phyloP scores from a whole-genome alignment of 2,329 filamentous ascomycete species.

The Cladosporium sphaerospermum region DNA sequence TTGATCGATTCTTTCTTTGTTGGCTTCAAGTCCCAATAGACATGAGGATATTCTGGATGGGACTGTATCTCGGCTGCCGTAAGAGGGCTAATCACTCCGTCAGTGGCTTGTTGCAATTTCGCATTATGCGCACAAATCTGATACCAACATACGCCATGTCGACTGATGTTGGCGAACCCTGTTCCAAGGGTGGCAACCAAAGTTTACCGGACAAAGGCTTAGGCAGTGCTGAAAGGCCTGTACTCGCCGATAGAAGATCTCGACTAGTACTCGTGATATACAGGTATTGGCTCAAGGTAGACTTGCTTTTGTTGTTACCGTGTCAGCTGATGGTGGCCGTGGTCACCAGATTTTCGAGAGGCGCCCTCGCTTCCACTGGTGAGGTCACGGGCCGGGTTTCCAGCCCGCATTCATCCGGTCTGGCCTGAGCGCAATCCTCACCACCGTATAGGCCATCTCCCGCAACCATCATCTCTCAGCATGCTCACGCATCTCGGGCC shows the following conservation, averaged over 20 bases:
- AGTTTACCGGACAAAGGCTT: no score
- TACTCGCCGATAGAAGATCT: no score
- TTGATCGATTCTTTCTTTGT: slow-evolving; percentile 53
- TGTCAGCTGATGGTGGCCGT: not conserved
- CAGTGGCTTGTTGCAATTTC: not conserved
- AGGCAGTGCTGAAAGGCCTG: no score
- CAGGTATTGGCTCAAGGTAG: no score
- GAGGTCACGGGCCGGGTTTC: not conserved
- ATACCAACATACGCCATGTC: slow-evolving; percentile 7
- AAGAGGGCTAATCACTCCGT: slow-evolving; percentile 26
- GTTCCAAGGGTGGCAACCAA: no score
- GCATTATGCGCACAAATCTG: no score
- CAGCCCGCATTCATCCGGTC: not conserved
- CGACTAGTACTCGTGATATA: no score
- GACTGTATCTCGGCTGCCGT: slow-evolving; percentile 54
- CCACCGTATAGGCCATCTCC: no score
- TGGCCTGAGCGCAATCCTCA: not conserved
- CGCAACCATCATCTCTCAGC: no score
- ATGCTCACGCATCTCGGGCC: no score
- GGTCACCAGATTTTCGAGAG: not conserved
- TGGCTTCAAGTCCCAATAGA: slow-evolving; percentile 64
- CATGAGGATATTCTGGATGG: slow-evolving; percentile 61
- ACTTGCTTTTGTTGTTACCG: not conserved
- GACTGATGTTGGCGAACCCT: not conserved
- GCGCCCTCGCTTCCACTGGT: not conserved